These are phyloP conservation scores for Wickerhamomyces ciferrii DNA, from an alignment of 805 yeast species.

Conservation along the genomic window DNA sequence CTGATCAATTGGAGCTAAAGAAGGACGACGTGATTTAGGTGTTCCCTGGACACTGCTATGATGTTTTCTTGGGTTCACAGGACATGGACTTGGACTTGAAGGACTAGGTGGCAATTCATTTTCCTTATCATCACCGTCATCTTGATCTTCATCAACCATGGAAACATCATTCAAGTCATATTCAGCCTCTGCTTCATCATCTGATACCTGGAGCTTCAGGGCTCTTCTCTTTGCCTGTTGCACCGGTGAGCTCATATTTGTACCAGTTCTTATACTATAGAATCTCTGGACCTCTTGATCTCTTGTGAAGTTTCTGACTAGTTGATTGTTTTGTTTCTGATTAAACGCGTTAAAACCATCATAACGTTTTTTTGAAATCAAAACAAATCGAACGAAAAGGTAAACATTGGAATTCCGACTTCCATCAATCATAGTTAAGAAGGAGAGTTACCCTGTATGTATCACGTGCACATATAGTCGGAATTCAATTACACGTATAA, in stretches of 20 bases:
- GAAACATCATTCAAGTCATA: constrained; percentile 9
- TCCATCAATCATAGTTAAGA: too few species aligned
- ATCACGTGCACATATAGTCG: not conserved
- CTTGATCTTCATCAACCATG: not conserved
- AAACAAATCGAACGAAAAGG: constrained; percentile 9
- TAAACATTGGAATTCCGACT: not conserved
- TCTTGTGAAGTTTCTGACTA: too few species aligned
- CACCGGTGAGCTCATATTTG: constrained; percentile 20
- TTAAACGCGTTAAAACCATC: not conserved
- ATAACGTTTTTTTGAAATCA: constrained; percentile 7
- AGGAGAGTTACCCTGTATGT: not conserved
- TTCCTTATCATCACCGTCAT: constrained; percentile 10
- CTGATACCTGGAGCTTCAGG: constrained; percentile 6
- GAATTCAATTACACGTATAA: too few species aligned
- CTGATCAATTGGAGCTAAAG: constrained; percentile 17
- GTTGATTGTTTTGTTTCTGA: too few species aligned
- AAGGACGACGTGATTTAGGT: constrained; percentile 13
- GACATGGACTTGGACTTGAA: constrained; percentile 16
- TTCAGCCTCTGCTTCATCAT: constrained; percentile 9
- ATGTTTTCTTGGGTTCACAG: constrained; percentile 17
- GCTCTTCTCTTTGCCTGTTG: constrained; percentile 17
- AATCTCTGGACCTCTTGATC: too few species aligned
- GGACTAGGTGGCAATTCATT: constrained; percentile 11
- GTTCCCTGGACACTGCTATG: not conserved
- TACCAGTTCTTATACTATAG: too few species aligned